Evolutionary conservation across 192 early-diverging fungal species (phyloP).

Genomic region (Phlyctochytrium arcticum): DNA sequence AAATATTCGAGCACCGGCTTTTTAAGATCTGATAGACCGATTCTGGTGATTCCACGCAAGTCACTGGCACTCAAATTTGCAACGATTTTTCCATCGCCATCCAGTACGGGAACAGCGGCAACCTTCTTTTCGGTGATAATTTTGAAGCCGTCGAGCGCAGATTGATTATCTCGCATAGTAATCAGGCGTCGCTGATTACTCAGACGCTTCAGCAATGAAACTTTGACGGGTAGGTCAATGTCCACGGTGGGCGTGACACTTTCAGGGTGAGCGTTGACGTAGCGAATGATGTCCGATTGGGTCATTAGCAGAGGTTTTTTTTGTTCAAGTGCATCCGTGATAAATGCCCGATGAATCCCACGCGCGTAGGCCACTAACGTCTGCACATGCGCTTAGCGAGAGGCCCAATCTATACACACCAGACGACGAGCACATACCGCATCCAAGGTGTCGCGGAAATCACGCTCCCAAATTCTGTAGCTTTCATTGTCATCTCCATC

Average conservation of each 20-base stretch:
- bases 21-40: constrained; percentile 37
- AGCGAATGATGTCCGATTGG: constrained; percentile 58
- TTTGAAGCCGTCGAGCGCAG: constrained; percentile 49
- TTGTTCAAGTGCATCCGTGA: constrained; percentile 43
- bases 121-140: constrained; percentile 49
- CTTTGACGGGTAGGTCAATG: constrained; percentile 23
- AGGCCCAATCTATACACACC: too few relatives aligned
- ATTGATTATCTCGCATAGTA: constrained; percentile 34
- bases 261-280: constrained; percentile 41
- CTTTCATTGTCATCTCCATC: constrained; percentile 37
- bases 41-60: constrained; percentile 43
- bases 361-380: constrained; percentile 47
- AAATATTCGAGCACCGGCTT: constrained; percentile 50
- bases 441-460: constrained; percentile 39
- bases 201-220: constrained; percentile 26
- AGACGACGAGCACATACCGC: neutral
- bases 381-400: neutral
- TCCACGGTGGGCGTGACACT: constrained; percentile 28
- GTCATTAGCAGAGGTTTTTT: constrained; percentile 46
- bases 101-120: constrained; percentile 55
- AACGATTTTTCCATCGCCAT: constrained; percentile 36
- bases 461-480: constrained; percentile 40
- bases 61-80: constrained; percentile 49
- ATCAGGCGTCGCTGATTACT: constrained; percentile 24
- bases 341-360: constrained; percentile 55